Evolutionary conservation across 805 yeast genomes (phyloP), one percentile per base, ranked within the genome.

Genomic region (Candida vartiovaarae): DNA sequence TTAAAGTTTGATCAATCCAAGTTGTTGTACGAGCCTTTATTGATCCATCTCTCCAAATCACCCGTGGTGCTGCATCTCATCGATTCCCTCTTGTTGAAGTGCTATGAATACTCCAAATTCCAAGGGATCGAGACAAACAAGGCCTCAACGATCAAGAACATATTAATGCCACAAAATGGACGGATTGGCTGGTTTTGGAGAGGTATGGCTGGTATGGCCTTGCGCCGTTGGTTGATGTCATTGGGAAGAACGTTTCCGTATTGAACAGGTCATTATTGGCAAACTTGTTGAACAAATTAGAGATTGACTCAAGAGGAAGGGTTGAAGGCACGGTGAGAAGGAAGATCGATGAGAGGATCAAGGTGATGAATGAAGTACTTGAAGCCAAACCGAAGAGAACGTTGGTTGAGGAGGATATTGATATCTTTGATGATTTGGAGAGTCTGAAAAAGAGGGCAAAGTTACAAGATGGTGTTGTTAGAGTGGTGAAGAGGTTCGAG

Each of bases 11-110:
- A 52, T 1, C 53, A 50, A 11, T 42, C 65, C 6, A 49, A 56
- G 37, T 28, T 56, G 10, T 42, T 69, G 8, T 69, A 63, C 50
- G 61, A 50, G 28, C 64, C 66, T 0, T 38, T 56, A 8, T n/a
- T 57, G 32, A 44, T 45, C n/a, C 41, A 25, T 51, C 25, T 27
- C n/a, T 15, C n/a, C 9, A 32, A 15, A 27, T 38, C 35, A 6
- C 10, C 28, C 5, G 11, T 54, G 8, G 49, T 43, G 54, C 6
- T 54, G 56, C 29, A 46, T 7, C 24, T 58, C 23, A 9, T 53
- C n/a, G 55, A 54, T 24, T 25, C 30, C 9, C 24, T 54, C 15
- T 9, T 54, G 8, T 32, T 34, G 6, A 46, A 37, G 35, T 35
- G 45, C 3, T 44, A 45, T 29, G 53, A 51, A 27, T 48, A 43